Evolutionary conservation across 1,284 basidiomycete species (phyloP), one percentile per base, ranked within the genome.

Genomic region (Abortiporus biennis): DNA sequence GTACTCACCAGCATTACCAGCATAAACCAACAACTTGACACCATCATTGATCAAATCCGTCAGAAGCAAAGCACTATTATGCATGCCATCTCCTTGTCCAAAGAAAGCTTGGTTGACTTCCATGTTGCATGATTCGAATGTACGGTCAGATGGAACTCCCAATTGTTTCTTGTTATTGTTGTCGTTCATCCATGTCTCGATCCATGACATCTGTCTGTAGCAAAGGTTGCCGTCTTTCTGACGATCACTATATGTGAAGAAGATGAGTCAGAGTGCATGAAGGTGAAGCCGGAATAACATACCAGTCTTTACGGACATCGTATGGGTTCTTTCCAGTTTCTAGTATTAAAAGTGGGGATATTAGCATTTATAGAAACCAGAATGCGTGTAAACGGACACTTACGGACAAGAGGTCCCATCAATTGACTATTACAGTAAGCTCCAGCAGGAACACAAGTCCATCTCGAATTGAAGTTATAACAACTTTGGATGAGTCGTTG

Each of bases 271-370:
- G 23, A 22, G 35, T 23, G 32, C 16, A 6, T 34, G 25, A 33
- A 13, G 35, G 31, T 19, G 21, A 22, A 16, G 20, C 13, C 6
- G 25, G 13, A 37, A 41, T 32, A 6, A 34, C 46, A 16, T 36
- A 50, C 48, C 93, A 97, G 47, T 71, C 71, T 48, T 65, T 72
- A 44, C 93, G 80, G 8, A 93, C 85, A 54, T 97, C 94, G 60
- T 95, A 95, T 23, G 85, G 76, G 62, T 86, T 86, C 30, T 72
- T 57, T 5, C 78, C 81, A 54, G 75, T 71, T 61, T 78, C 80
- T 83, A 45, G 19, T 42, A 25, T n/a, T 29, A 21, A 33, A 34
- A 24, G 25, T 36, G 15, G 34, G 31, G 19, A 34, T 22, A 32
- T 19, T 9, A 17, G n/a, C 41, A 2, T 6, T 24, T 5, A 39